phyloP scores from a whole-genome alignment of 2,329 filamentous ascomycete genomes.

The Rhynchosporium graminicola region DNA sequence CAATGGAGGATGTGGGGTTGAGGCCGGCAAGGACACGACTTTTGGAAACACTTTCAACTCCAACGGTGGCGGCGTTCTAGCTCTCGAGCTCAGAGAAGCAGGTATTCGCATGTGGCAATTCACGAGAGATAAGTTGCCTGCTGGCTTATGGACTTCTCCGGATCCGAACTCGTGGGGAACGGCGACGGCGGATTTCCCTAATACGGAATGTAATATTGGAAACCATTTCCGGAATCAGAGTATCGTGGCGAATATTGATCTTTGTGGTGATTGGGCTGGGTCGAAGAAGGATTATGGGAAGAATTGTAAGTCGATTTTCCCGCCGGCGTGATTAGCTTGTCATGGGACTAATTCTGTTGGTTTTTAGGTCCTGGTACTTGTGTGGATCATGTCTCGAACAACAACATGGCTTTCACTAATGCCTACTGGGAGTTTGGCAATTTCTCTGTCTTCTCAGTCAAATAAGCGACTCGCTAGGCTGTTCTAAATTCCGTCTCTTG shows the following conservation, averaged over 20 bases:
- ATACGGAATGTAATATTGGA: slow-evolving; percentile 67
- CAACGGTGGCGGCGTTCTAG: slow-evolving; percentile 50
- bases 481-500: neutral
- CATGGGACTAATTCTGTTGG: slow-evolving; percentile 1
- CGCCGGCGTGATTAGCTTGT: neutral
- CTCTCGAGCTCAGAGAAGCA: slow-evolving; percentile 48
- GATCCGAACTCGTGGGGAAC: slow-evolving; percentile 48
- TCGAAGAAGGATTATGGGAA: slow-evolving; percentile 40
- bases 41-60: slow-evolving; percentile 57
- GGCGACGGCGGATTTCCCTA: slow-evolving; percentile 50
- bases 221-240: slow-evolving; percentile 70
- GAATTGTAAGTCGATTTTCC: slow-evolving; percentile 30
- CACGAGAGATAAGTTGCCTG: slow-evolving; percentile 46
- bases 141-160: slow-evolving; percentile 46
- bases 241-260: slow-evolving; percentile 79
- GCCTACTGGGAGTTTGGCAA: slow-evolving; percentile 39
- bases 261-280: slow-evolving; percentile 90
- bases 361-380: slow-evolving; percentile 33
- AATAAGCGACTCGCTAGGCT: neutral
- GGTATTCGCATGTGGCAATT: slow-evolving; percentile 56
- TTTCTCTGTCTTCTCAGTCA: slow-evolving; percentile 33
- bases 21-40: slow-evolving; percentile 44
- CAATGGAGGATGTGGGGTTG: slow-evolving; percentile 46
- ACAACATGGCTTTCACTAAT: slow-evolving; percentile 36
- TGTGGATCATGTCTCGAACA: slow-evolving; percentile 36